Evolutionary conservation across 768 basidiomycete genomes (phyloP).

Genomic region (Trametes meyenii): DNA sequence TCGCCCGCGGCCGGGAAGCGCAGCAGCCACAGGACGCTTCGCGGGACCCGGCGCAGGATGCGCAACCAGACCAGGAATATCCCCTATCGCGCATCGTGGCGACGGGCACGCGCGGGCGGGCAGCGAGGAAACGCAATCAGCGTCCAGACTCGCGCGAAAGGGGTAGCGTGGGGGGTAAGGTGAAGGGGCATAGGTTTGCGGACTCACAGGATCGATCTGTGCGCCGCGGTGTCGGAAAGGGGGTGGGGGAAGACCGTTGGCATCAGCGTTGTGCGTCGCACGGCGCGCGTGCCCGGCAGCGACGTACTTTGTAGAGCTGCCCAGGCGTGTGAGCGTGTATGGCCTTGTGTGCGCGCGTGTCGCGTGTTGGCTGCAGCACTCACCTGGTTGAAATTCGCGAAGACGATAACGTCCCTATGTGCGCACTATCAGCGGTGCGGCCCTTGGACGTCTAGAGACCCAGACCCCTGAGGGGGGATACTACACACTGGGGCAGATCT

Average conservation of each 20-base stretch:
- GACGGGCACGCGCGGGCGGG: neutral
- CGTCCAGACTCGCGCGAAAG: neutral
- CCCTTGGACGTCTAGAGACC: neutral
- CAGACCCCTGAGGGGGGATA: neutral
- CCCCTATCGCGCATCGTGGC: constrained; percentile 31
- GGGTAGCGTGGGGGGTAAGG: neutral
- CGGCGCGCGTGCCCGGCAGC: neutral
- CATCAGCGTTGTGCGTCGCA: neutral
- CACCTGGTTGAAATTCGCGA: constrained; percentile 59
- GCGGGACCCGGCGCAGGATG: constrained; percentile 46
- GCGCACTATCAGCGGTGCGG: neutral
- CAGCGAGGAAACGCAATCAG: constrained; percentile 1
- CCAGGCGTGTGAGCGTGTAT: constrained; percentile 19
- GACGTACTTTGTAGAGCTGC: constrained; percentile 49
- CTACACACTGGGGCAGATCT: constrained; percentile 43
- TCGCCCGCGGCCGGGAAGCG: constrained; percentile 54
- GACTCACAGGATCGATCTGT: constrained; percentile 24
- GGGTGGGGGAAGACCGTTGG: neutral
- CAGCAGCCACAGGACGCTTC: constrained; percentile 55
- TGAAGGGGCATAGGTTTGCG: neutral
- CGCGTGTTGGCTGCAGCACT: neutral
- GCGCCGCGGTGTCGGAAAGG: neutral
- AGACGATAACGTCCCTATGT: constrained; percentile 46
- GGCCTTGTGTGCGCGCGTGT: neutral
- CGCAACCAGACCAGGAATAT: constrained; percentile 53